These are phyloP conservation scores for Colletotrichum incanum DNA, from an alignment of 2,329 filamentous ascomycete species.

Conservation along the genomic window DNA sequence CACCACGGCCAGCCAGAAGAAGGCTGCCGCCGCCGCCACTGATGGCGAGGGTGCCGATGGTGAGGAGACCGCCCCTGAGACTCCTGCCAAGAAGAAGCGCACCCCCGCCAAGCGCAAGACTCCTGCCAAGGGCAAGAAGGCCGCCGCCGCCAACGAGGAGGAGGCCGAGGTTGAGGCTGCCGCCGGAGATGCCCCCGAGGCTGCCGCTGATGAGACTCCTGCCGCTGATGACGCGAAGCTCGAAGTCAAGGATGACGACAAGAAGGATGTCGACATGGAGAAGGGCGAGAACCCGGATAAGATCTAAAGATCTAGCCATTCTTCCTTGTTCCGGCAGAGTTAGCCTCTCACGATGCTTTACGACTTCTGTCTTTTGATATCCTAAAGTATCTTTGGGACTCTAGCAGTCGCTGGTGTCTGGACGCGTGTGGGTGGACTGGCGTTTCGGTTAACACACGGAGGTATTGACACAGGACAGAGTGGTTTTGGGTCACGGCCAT, in stretches of 20 bases:
- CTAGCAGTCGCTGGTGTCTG: neutral
- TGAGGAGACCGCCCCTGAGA: conserved; percentile 12
- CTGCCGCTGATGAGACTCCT: conserved; percentile 20
- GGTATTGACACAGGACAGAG: neutral
- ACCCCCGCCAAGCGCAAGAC: conserved; percentile 22
- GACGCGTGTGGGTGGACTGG: neutral
- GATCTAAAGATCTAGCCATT: conserved; percentile 2
- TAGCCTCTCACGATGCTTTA: neutral
- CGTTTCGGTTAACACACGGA: neutral
- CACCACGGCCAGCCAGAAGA: conserved; percentile 23
- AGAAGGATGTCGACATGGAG: conserved; percentile 25
- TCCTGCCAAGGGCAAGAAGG: conserved; percentile 28
- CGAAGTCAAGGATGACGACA: conserved; percentile 24
- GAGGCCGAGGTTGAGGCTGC: conserved; percentile 12
- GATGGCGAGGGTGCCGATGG: conserved; percentile 15
- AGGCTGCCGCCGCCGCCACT: conserved; percentile 1
- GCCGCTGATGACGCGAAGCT: conserved; percentile 36
- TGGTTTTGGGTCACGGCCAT: neutral
- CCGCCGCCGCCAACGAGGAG: conserved; percentile 11
- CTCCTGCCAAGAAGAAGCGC: conserved; percentile 41
- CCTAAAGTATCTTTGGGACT: neutral
- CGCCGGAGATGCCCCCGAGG: conserved; percentile 29
- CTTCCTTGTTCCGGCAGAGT: neutral
- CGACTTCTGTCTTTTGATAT: neutral
- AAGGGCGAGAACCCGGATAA: conserved; percentile 17